Evolutionary conservation across 495 filamentous ascomycete species (phyloP).

Genomic region (Glarea lozoyensis): DNA sequence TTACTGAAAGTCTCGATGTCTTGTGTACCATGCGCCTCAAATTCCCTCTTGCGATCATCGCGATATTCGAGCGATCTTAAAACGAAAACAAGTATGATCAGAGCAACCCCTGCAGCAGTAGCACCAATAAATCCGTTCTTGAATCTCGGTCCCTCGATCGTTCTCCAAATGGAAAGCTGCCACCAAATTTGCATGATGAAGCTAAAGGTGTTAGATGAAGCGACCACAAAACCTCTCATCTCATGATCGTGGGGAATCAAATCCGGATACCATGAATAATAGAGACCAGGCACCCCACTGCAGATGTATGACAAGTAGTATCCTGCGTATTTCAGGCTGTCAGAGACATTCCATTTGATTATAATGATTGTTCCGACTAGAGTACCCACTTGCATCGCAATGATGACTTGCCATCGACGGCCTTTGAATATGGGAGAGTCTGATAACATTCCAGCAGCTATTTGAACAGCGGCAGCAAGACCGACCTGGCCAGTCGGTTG

Average conservation of each 20-base stretch:
- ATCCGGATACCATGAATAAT: conserved; percentile 10
- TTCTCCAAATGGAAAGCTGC: conserved; percentile 9
- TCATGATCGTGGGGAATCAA: conserved; percentile 13
- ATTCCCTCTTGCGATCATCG: conserved; percentile 1
- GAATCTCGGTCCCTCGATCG: conserved; percentile 6
- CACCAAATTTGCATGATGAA: conserved; percentile 10
- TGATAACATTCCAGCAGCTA: conserved; percentile 4
- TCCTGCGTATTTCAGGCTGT: conserved; percentile 37
- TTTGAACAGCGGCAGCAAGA: conserved; percentile 3
- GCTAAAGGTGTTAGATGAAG: conserved; percentile 5
- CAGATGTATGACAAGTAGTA: conserved; percentile 6
- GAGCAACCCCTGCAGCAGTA: neutral
- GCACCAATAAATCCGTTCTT: conserved; percentile 6
- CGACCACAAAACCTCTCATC: conserved; percentile 9
- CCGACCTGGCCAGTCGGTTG: conserved; percentile 7
- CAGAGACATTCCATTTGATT: conserved; percentile 36
- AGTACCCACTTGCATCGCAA: conserved; percentile 10
- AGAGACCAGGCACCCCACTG: conserved; percentile 10
- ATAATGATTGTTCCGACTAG: conserved; percentile 4
- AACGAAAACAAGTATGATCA: neutral
- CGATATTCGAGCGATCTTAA: neutral
- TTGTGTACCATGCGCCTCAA: no score
- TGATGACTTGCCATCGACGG: conserved; percentile 11
- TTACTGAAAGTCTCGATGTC: no score
- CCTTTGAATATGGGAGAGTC: conserved; percentile 10